Percentiles rank a stretch among this genome's conserved stretches.
Evolutionary conservation across 352 stramenopile species (phyloP).

Genomic region (Globisporangium ultimum): DNA sequence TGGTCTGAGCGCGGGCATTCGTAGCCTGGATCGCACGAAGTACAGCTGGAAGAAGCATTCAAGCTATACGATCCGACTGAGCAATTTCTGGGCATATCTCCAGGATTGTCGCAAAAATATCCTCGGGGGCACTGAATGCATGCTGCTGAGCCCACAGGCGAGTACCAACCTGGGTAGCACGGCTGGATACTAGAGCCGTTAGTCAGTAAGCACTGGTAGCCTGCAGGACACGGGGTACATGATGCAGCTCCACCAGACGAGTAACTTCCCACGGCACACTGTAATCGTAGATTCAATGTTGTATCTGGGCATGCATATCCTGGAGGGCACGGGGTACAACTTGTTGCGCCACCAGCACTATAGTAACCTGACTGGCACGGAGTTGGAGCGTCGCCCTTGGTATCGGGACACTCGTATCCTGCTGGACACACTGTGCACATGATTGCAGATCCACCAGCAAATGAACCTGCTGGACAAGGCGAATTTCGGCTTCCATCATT

Average conservation of each 20-base stretch:
- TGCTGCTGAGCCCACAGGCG: slow-evolving; percentile 34
- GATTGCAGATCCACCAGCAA: slow-evolving; percentile 27
- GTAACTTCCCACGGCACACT: slow-evolving; percentile 58
- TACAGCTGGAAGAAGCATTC: slow-evolving; percentile 61
- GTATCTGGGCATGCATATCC: slow-evolving; percentile 77
- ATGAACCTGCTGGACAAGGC: slow-evolving; percentile 39
- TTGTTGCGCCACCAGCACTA: slow-evolving; percentile 41
- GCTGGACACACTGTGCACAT: slow-evolving; percentile 68
- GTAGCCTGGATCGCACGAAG: slow-evolving; percentile 75
- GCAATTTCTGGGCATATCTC: slow-evolving; percentile 67
- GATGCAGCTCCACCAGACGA: slow-evolving; percentile 40
- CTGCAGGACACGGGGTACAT: slow-evolving; percentile 72
- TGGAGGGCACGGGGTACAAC: slow-evolving; percentile 56
- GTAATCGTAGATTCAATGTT: slow-evolving; percentile 34
- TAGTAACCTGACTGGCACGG: slow-evolving; percentile 58
- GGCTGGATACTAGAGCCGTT: slow-evolving; percentile 57
- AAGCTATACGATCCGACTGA: slow-evolving; percentile 79
- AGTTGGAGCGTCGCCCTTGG: slow-evolving; percentile 23
- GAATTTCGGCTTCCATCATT: slow-evolving; percentile 48
- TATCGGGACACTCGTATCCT: slow-evolving; percentile 47
- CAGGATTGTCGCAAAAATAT: slow-evolving; percentile 70
- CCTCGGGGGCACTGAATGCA: slow-evolving; percentile 82
- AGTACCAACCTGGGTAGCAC: slow-evolving; percentile 71
- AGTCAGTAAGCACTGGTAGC: slow-evolving; percentile 68
- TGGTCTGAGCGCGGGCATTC: slow-evolving; percentile 74